These are phyloP conservation scores for Cetraspora pellucida DNA, from an alignment of 192 early-diverging fungal genomes.

Conservation along the genomic window DNA sequence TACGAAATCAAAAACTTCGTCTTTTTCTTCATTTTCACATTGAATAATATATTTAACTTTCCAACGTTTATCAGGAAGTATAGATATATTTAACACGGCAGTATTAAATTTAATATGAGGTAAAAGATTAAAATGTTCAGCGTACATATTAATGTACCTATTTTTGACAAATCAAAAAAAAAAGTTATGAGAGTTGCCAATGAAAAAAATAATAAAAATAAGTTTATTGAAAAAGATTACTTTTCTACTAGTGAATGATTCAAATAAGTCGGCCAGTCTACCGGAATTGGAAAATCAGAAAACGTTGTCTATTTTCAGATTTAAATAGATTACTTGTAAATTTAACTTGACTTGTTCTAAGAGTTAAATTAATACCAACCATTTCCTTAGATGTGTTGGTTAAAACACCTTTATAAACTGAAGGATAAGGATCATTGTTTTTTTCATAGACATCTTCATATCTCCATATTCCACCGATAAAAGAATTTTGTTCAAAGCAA, in stretches of 20 bases:
- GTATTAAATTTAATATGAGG: constrained; percentile 58
- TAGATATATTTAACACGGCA: constrained; percentile 48
- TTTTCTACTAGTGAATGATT: constrained; percentile 50
- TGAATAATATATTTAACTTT: not conserved
- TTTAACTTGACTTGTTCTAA: no score
- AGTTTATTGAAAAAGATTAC: constrained; percentile 37
- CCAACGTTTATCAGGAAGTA: constrained; percentile 41
- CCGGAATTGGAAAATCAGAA: constrained; percentile 62
- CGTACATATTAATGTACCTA: constrained; percentile 56
- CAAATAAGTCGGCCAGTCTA: constrained; percentile 61
- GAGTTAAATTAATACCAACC: no score
- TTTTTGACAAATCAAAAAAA: no score
- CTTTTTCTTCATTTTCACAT: constrained; percentile 27
- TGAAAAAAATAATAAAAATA: not conserved
- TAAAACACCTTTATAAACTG: constrained; percentile 56
- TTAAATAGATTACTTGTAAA: no score
- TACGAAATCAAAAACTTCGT: constrained; percentile 62
- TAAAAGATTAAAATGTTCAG: constrained; percentile 50
- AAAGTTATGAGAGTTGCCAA: not conserved
- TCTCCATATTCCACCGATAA: constrained; percentile 60
- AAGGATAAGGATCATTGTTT: constrained; percentile 49
- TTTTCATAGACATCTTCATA: constrained; percentile 51
- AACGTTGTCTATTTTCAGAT: constrained; percentile 46
- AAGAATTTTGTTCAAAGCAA: constrained; percentile 56
- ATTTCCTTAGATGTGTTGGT: constrained; percentile 62